These are phyloP conservation scores for Sextonia rubra DNA, from an alignment of 164 flowering plant species.

Conservation along the genomic window DNA sequence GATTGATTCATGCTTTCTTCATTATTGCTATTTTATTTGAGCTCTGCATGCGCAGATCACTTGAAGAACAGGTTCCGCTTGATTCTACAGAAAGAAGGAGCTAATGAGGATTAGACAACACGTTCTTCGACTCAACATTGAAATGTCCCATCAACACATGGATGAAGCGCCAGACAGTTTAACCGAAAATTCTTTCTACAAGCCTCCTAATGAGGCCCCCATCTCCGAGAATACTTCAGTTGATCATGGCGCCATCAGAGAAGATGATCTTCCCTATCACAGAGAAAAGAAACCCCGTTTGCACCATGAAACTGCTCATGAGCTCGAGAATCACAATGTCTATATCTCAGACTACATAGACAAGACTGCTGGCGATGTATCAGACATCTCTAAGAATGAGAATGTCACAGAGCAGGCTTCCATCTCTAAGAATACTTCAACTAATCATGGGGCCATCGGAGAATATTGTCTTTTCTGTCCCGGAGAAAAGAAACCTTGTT, in stretches of 20 bases:
- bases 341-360: conserved; percentile 16
- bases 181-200: neutral
- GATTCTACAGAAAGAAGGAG: neutral
- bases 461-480: neutral
- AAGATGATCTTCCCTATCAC: neutral
- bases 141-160: neutral
- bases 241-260: neutral
- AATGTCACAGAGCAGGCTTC: conserved; percentile 31
- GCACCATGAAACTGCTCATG: neutral
- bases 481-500: neutral
- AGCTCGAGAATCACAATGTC: neutral
- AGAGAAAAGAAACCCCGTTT: neutral
- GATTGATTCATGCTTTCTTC: no score
- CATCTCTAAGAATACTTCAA: conserved; percentile 47
- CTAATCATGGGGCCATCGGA: conserved; percentile 29
- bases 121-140: conserved; percentile 6
- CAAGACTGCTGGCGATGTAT: neutral
- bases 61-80: neutral
- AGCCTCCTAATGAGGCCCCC: neutral
- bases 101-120: neutral
- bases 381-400: no score
- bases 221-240: neutral
- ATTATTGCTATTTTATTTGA: neutral
- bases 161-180: neutral
- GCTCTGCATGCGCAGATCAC: neutral